Evolutionary conservation across 2,329 filamentous ascomycete species (phyloP), one percentile per base, ranked within the genome.

Genomic region (Alternaria consortialis): DNA sequence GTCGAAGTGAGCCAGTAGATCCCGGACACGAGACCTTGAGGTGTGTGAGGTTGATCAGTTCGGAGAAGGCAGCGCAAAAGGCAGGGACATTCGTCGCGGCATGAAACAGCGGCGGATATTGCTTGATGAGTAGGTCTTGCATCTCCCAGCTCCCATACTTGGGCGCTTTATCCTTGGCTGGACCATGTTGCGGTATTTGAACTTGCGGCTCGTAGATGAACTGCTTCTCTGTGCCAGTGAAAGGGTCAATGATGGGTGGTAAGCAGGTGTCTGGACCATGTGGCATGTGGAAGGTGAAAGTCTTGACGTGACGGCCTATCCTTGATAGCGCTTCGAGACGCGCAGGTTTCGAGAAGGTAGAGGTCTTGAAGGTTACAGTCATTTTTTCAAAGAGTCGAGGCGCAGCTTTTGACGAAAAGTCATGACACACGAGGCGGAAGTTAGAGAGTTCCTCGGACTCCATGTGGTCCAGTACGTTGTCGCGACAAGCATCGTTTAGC

Each of bases 41-140:
- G 75, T 94, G 91, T 46, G 87, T 84, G 70, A 97, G 82, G 69
- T 90, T 90, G 59, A 87, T 81, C 71, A 97, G 78, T 64, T 88
- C 82, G 36, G 85, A 86, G 74, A 97, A 84, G 50, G 91, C 91
- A 65, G 88, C 85, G 69, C 94, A 89, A 80, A 97, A 97, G 39
- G 91, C 91, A 5, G 91, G 87, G 7, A 96, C 90, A 74, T 97
- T 95, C 62, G 92, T 94, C 7, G 93, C 91, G 7, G 93, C 91
- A 74, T 97, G 93, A 80, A 97, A 97, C 3, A 97, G 82, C 6
- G 93, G 92, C 53, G 92, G 92, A 73, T 96, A 97, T 80, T 97
- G 93, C 74, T 92, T 88, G 13, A 92, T 91, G 62, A 97, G 84
- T 60, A 96, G 85, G 74, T 94, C 90, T 63, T 90, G 93, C 72